Percentiles rank a stretch among this genome's conserved stretches.
Conservation (phyloP, 192 early-diverging fungal genomes). For the Coemansia sp. region DNA sequence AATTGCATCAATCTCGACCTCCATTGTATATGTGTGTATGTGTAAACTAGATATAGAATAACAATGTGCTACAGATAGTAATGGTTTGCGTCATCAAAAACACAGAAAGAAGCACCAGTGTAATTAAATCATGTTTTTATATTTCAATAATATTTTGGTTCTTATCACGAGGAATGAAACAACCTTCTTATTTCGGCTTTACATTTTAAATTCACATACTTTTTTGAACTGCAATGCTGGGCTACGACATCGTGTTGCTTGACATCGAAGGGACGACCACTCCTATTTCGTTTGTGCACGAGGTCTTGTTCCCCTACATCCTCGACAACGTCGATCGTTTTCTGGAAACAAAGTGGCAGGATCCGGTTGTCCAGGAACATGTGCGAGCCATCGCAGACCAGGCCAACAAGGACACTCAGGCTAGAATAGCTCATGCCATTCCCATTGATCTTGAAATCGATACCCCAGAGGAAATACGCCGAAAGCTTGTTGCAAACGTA, state of each 20-base stretch:
- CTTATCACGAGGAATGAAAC: not conserved
- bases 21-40: conserved; percentile 15
- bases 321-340: conserved; percentile 60
- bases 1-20: conserved; percentile 25
- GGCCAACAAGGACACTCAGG: conserved; percentile 38
- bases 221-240: not conserved
- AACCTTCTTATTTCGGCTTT: no score
- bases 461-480: conserved; percentile 13
- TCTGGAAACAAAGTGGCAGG: conserved; percentile 58
- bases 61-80: not conserved
- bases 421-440: conserved; percentile 5
- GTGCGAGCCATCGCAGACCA: conserved; percentile 57
- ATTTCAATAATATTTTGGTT: not conserved
- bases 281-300: conserved; percentile 95
- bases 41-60: no score
- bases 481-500: conserved; percentile 57
- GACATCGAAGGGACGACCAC: conserved; percentile 97
- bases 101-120: no score
- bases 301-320: conserved; percentile 90
- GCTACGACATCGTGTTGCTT: conserved; percentile 56
- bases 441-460: conserved; percentile 21
- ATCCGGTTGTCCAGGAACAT: conserved; percentile 39
- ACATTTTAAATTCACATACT: not conserved
- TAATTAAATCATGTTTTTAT: not conserved
- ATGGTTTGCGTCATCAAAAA: not conserved